Evolutionary conservation across 768 basidiomycete species (phyloP).

Genomic region (Lentinula lateritia): DNA sequence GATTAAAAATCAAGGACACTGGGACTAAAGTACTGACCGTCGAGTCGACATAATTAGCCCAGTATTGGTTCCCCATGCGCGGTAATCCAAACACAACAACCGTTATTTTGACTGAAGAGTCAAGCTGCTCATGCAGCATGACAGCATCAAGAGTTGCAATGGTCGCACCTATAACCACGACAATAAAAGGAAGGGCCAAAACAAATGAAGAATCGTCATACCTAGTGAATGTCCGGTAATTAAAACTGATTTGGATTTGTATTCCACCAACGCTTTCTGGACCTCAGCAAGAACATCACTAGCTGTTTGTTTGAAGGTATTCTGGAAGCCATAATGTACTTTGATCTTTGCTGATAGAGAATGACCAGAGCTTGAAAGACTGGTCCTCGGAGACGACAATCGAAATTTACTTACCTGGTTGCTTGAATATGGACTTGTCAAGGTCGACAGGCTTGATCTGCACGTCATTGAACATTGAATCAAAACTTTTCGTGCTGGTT

Average conservation of each 20-base stretch:
- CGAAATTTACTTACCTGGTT: not conserved
- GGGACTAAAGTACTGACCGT: conserved; percentile 7
- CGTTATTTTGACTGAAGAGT: not conserved
- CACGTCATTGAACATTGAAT: not conserved
- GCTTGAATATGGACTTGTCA: not conserved
- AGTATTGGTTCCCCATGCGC: conserved; percentile 7
- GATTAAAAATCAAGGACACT: not conserved
- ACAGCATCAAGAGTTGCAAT: not conserved
- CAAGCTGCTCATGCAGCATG: not conserved
- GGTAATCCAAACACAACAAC: not conserved
- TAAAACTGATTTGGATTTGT: not conserved
- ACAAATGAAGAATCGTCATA: not conserved
- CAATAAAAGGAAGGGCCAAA: not conserved
- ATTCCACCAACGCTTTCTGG: not conserved
- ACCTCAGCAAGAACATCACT: not conserved
- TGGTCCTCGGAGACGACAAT: not conserved
- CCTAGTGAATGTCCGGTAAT: not conserved
- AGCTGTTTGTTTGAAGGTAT: not conserved
- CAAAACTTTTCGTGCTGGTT: conserved; percentile 15
- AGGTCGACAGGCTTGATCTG: not conserved
- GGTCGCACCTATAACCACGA: not conserved
- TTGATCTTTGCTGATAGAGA: not conserved
- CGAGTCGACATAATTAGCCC: conserved; percentile 8
- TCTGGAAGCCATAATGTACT: not conserved
- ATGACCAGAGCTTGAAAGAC: too few relatives aligned